Evolutionary conservation across 805 yeast genomes (phyloP).

Genomic region (Yamadazyma akitaensis): DNA sequence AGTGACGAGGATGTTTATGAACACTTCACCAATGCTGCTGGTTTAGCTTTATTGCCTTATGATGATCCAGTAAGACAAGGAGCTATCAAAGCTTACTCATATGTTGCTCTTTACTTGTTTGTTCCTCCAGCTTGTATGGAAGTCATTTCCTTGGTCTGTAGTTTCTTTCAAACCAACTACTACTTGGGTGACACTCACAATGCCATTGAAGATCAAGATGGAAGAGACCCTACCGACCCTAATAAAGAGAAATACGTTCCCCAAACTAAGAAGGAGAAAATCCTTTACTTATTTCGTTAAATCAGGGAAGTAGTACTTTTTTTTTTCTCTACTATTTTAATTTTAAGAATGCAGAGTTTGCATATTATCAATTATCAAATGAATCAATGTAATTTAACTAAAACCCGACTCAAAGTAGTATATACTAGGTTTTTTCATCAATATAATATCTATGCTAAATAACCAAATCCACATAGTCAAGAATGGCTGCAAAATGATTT

Average conservation of each 20-base stretch:
- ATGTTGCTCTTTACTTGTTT: slow-evolving; percentile 24
- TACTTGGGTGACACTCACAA: slow-evolving; percentile 37
- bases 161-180: slow-evolving; percentile 32
- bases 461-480: too few relatives aligned
- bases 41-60: slow-evolving; percentile 21
- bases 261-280: slow-evolving; percentile 3
- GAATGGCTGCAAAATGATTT: too few relatives aligned
- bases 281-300: slow-evolving; percentile 3
- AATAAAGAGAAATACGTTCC: slow-evolving; percentile 5
- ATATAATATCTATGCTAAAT: too few relatives aligned
- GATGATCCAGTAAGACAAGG: slow-evolving; percentile 28
- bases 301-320: too few relatives aligned
- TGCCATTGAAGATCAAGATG: slow-evolving; percentile 27
- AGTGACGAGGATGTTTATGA: slow-evolving; percentile 16
- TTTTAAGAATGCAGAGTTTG: too few relatives aligned
- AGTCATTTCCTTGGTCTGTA: slow-evolving; percentile 23
- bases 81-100: slow-evolving; percentile 29
- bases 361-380: too few relatives aligned
- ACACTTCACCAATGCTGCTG: slow-evolving; percentile 21
- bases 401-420: too few relatives aligned
- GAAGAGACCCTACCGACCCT: slow-evolving; percentile 12
- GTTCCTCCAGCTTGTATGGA: slow-evolving; percentile 28
- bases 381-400: too few relatives aligned
- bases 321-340: too few relatives aligned
- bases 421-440: too few relatives aligned